Percentiles rank a stretch among this genome's conserved stretches.
Evolutionary conservation across 2,329 filamentous ascomycete genomes (phyloP).

Genomic region (Sclerotinia glacialis): DNA sequence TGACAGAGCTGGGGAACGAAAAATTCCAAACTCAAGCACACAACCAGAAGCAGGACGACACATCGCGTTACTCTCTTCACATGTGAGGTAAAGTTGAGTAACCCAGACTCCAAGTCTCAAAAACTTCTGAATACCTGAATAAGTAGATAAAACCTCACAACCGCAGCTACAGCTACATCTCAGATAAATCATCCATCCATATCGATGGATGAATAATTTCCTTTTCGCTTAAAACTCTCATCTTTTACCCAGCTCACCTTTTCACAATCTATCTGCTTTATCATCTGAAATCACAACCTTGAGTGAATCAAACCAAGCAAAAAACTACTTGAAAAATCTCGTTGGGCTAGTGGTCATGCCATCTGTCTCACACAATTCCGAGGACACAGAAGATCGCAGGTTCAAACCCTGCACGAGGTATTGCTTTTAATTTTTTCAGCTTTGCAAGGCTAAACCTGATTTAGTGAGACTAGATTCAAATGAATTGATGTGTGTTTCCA

Average conservation of each 20-base stretch:
- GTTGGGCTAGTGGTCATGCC: conserved; percentile 20
- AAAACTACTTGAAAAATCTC: not conserved
- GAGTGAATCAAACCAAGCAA: not conserved
- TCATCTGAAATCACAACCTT: accelerated
- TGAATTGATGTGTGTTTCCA: not conserved
- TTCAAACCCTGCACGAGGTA: conserved; percentile 19
- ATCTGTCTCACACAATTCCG: conserved; percentile 9
- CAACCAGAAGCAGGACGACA: too few species aligned
- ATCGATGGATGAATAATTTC: not conserved
- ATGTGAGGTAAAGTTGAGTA: not conserved
- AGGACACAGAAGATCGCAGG: conserved; percentile 18
- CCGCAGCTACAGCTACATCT: accelerated
- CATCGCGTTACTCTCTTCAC: not conserved
- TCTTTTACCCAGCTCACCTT: not conserved
- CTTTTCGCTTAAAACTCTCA: not conserved
- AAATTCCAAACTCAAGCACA: not conserved
- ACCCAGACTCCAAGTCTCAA: not conserved
- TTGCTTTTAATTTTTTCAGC: not conserved
- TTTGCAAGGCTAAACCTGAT: not conserved
- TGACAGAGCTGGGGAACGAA: not conserved
- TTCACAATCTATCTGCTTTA: accelerated
- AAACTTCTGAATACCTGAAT: accelerated
- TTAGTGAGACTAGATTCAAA: accelerated
- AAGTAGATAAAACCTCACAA: too few species aligned
- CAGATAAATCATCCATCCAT: not conserved